Evolutionary conservation across 805 yeast species (phyloP), one percentile per base, ranked within the genome.

Genomic region (Candida corydali): DNA sequence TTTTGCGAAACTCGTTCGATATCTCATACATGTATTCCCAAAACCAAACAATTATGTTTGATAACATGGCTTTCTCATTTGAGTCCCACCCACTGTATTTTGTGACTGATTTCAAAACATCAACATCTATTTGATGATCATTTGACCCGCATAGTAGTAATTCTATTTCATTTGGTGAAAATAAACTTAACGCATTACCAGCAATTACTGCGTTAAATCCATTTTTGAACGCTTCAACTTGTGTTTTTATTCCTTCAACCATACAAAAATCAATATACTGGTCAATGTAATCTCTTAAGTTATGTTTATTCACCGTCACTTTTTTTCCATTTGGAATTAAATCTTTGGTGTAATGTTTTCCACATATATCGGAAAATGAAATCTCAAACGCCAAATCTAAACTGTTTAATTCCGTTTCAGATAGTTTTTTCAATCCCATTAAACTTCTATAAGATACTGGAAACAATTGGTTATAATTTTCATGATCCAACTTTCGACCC

Each of bases 161-260:
- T 50, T 85, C 89, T 22, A 93, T 73, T 54, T 91, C 98, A 36
- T 79, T 82, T 0, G 95, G 82, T 35, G 82, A 73, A 51, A 93
- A 86, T 28, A 91, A 55, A 0, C 86, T 71, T n/a, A 88, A 58
- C 0, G 91, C 91, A 49, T 84, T 80, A 0, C 91, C 87, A 6
- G 85, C 88, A 37, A 86, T 78, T 2, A 87, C 95, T 15, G 72
- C 67, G 28, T 72, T 66, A 51, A 93, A 93, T 0, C 97, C 98
- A 3, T 52, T 64, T 32, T 70, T 62, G 54, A 91, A 84, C 8
- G 80, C 70, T 3, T 61, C 59, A 38, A 84, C 73, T 44, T 78
- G 82, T 2, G 54, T 52, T 7, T 59, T 50, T 14, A 85, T 70
- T 0, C 82, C 69, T 11, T 69, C 75, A 34, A 70, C 71, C 45